Evolutionary conservation across 2,329 filamentous ascomycete genomes (phyloP), one percentile per base, ranked within the genome.

Genomic region (Aureobasidium sp.): DNA sequence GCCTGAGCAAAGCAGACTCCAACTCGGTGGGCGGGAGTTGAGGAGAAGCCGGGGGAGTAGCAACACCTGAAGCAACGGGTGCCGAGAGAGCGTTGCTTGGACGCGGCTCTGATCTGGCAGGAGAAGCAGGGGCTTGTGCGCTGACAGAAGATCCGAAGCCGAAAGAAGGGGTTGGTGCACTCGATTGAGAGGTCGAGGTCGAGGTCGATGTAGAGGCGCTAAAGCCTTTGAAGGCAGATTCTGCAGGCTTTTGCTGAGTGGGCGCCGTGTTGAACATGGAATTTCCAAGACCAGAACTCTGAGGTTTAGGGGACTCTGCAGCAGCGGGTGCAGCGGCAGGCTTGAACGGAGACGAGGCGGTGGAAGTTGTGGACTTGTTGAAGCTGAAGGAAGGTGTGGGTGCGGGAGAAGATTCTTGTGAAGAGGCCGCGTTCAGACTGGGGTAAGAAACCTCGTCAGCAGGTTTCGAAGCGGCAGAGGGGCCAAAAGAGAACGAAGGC

Each of bases 151-250:
- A 31, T 4, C 22, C 27, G 25, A 31, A 51, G 47, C 17, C 47
- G 41, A 45, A 45, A 15, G 47, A n/a, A 20, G 58, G 17, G 4
- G 48, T 45, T 8, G 37, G 20, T 6, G 44, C 20, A 29, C 22
- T 27, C 20, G 57, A 1, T n/a, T 48, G 47, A 15, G 48, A 17
- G 22, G 5, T 31, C 7, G 58, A n/a, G 3, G 58, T 17, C 15
- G 58, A 27, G 37, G 37, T n/a, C n/a, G n/a, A n/a, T n/a, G n/a
- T 34, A 22, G 58, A 61, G 15, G 48, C 39, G 22, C 58, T 48
- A 27, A 61, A 61, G 15, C 37, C 47, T 39, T 61, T 52, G 49
- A 53, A 53, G 41, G 58, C 48, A 44, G 58, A 53, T 31, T 52
- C 49, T 12, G 48, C 27, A 9, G 58, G 48, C 47, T 53, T 61